Evolutionary conservation across 345 rosid genomes (phyloP).

Genomic region (Eutrema japonicum): DNA sequence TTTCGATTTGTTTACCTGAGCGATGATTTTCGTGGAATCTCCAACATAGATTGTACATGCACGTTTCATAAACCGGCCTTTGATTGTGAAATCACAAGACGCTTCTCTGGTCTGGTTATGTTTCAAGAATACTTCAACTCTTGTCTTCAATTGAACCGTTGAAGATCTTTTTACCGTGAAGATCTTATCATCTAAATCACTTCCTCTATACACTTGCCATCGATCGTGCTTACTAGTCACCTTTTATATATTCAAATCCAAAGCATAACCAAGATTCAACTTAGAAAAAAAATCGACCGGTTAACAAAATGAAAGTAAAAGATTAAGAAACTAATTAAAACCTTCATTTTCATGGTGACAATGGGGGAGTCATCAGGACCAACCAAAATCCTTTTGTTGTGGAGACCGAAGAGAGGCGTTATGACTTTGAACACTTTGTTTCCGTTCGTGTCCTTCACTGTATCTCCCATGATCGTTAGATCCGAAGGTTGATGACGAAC

Average conservation of each 20-base stretch:
- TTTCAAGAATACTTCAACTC: constrained; percentile 47
- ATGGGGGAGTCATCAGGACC: constrained; percentile 46
- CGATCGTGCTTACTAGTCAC: constrained; percentile 48
- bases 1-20: constrained; percentile 29
- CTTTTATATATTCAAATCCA: constrained; percentile 26
- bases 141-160: constrained; percentile 42
- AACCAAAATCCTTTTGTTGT: constrained; percentile 43
- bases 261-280: constrained; percentile 22
- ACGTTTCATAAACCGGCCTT: constrained; percentile 49
- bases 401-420: constrained; percentile 41
- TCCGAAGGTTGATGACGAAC: constrained; percentile 42
- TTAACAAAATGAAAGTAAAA: not conserved
- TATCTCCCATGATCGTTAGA: constrained; percentile 44
- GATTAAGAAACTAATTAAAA: constrained; percentile 10
- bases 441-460: constrained; percentile 41
- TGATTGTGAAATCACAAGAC: constrained; percentile 45
- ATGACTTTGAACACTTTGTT: constrained; percentile 48
- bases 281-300: not conserved
- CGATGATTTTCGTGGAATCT: constrained; percentile 42
- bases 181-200: constrained; percentile 39
- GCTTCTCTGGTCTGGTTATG: constrained; percentile 39
- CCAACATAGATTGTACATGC: constrained; percentile 39
- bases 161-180: constrained; percentile 46
- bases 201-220: constrained; percentile 49
- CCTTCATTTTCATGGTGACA: constrained; percentile 50